A percentile compares a stretch with the other conserved stretches of the same genome.
Conservation (phyloP, 2,329 filamentous ascomycete genomes). For the Aureobasidium sp. region DNA sequence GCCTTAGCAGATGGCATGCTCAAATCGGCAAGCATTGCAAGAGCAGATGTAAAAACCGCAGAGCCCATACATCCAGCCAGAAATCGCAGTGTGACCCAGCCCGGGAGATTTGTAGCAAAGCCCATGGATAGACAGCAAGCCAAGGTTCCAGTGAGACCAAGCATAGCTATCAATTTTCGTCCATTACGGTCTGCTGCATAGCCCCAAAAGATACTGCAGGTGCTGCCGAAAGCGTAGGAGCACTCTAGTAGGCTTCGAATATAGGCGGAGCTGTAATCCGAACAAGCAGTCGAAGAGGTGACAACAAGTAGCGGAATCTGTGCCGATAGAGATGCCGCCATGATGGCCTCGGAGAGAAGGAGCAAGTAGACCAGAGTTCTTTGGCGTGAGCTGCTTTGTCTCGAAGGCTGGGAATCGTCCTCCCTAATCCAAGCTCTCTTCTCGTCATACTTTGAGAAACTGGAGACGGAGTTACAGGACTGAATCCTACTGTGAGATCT, state of each 20-base stretch:
- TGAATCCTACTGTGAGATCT: background rate
- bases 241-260: constrained; percentile 42
- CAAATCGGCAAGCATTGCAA: constrained; percentile 42
- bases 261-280: constrained; percentile 39
- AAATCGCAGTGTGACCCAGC: constrained; percentile 39
- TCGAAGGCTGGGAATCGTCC: background rate
- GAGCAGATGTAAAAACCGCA: constrained; percentile 37
- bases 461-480: background rate
- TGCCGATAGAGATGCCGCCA: constrained; percentile 42
- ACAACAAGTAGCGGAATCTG: constrained; percentile 41
- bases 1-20: constrained; percentile 19
- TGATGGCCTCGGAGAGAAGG: constrained; percentile 45
- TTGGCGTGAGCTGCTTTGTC: constrained; percentile 23
- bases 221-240: constrained; percentile 42
- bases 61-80: constrained; percentile 39
- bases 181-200: constrained; percentile 38
- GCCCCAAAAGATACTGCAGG: constrained; percentile 40
- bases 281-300: constrained; percentile 36
- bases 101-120: constrained; percentile 37
- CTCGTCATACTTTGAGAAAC: background rate
- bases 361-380: constrained; percentile 39
- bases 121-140: constrained; percentile 42
- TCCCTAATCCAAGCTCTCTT: background rate
- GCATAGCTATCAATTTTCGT: constrained; percentile 37
- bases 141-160: constrained; percentile 38